Base-by-base conservation (phyloP, 2,329 filamentous ascomycete species). In the Cladosporium sp. region DNA sequence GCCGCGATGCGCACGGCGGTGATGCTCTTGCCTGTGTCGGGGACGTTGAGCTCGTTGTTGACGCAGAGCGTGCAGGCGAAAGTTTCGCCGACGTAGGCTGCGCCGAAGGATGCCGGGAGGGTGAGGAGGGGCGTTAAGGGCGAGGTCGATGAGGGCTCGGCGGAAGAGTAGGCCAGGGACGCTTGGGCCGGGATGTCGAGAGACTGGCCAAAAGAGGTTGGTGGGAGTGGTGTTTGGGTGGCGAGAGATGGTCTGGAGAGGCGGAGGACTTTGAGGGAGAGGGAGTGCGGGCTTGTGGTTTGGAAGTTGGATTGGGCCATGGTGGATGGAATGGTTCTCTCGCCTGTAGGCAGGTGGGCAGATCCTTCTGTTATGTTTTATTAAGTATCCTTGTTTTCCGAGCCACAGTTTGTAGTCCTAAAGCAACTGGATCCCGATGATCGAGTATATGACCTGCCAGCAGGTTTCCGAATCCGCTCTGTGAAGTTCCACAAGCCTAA, bases 61-160 rank as follows among this genome's bases (percentile, higher is more conserved):
- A 91, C 93, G 80, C 93, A 97, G 26, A 98, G 84, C 1, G 94
- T 97, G 79, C 95, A 99, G 69, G 90, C 89, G 79, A 99, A 98
- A 0, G 90, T 92, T 81, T 98, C 93, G 72, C 95, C 95, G 23
- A 98, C 94, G 77, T 97, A 97, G 10, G 94, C 93, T 14, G 92
- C 94, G 53, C 93, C 94, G 77, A 99, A 98, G 0, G 92, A 90
- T 18, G 93, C 89, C 11, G 95, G 94, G 1, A 98, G 88, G 56
- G 92, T 95, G 72, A 98, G 85, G 71, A 86, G 80, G 26, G 86
- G 84, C 33, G 82, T 83, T 60, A 89, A 78, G 44, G 87, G 83
- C 70, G 87, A 88, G 49, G 80, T 76, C 33, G 80, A 79, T 68
- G 83, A 81, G 29, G 78, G 75, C 6, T 70, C 66, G n/a, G 65